Percentiles rank a stretch among this genome's conserved stretches.
Conservation (phyloP, 2,329 filamentous ascomycete genomes). For the Macrophomina pseudophaseolina region DNA sequence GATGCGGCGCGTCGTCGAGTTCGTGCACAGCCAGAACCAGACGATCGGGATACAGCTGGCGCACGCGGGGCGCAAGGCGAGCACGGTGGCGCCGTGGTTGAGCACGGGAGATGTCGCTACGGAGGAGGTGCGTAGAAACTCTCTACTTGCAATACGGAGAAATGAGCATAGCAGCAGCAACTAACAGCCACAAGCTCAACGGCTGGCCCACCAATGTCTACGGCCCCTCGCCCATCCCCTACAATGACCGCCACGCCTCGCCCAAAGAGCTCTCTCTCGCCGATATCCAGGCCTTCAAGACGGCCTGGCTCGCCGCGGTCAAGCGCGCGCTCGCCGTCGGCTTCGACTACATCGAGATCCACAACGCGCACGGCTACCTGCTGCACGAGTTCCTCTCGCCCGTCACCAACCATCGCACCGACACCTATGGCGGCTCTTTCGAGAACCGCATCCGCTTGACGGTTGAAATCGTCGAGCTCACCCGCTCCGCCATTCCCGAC, state of each 20-base stretch:
- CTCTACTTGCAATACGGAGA: too few relatives aligned
- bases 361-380: conserved; percentile 80
- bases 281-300: conserved; percentile 71
- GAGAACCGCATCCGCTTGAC: conserved; percentile 74
- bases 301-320: conserved; percentile 67
- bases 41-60: conserved; percentile 80
- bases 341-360: conserved; percentile 79
- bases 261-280: conserved; percentile 71
- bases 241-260: conserved; percentile 62
- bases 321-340: conserved; percentile 62
- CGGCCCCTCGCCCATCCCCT: conserved; percentile 66
- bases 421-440: conserved; percentile 70
- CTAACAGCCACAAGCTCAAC: conserved; percentile 39
- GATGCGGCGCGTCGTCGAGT: conserved; percentile 73
- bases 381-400: conserved; percentile 73
- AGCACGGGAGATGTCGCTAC: conserved; percentile 60
- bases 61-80: conserved; percentile 74
- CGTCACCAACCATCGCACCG: conserved; percentile 70
- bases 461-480: conserved; percentile 69
- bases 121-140: conserved; percentile 41
- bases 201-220: conserved; percentile 62
- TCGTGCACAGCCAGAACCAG: conserved; percentile 77
- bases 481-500: conserved; percentile 67
- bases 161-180: too few relatives aligned
- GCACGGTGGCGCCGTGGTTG: conserved; percentile 68